Evolutionary conservation across 225 moss, liverwort and hornwort genomes (phyloP).

Genomic region (Straminergon stramineum): DNA sequence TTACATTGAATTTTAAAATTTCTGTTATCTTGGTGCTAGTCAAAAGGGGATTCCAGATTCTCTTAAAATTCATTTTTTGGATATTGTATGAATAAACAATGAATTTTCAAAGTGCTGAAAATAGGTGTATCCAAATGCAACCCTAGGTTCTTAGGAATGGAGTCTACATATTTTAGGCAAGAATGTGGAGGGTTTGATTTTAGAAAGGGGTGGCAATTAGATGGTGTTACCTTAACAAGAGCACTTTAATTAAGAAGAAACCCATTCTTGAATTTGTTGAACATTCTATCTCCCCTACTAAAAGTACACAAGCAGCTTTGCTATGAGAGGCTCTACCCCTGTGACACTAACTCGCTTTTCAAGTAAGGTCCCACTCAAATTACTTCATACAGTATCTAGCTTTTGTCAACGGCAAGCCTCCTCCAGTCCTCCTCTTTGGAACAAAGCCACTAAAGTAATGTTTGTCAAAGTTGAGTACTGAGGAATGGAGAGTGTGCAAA

Average conservation of each 20-base stretch:
- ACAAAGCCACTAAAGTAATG: background rate
- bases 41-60: background rate
- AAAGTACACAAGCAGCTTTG: background rate
- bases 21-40: background rate
- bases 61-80: background rate
- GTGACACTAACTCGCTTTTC: background rate
- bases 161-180: background rate
- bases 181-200: accelerated
- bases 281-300: background rate
- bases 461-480: background rate
- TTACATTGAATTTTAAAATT: background rate
- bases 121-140: background rate
- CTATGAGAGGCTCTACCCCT: accelerated
- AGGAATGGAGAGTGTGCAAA: background rate
- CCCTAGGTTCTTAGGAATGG: background rate
- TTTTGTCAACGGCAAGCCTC: background rate
- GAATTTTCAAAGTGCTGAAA: background rate
- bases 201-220: background rate
- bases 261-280: background rate
- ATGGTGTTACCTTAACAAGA: background rate
- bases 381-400: no score
- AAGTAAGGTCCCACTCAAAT: background rate
- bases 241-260: background rate
- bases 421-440: background rate
- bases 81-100: background rate